These are phyloP conservation scores for Chiua sp. DNA, from an alignment of 1,284 basidiomycete species.

Conservation along the genomic window DNA sequence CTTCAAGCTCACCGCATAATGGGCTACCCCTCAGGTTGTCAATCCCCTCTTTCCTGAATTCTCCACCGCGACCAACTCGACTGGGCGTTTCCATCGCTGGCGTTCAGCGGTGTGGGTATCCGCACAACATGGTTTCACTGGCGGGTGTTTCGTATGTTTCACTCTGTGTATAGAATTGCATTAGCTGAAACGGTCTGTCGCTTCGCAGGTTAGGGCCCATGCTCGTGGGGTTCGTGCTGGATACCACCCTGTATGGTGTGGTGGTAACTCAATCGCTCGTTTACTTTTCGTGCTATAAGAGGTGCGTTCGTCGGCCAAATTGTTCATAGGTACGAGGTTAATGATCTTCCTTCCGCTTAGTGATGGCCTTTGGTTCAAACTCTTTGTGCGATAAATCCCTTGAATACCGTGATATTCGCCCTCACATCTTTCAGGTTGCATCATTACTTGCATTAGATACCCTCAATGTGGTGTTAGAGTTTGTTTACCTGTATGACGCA, in stretches of 20 bases:
- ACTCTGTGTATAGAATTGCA: not conserved
- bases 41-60: conserved; percentile 6
- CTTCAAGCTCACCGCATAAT: conserved; percentile 1
- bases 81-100: conserved; percentile 9
- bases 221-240: conserved; percentile 45
- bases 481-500: conserved; percentile 43
- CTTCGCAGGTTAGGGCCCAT: conserved; percentile 44
- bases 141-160: conserved; percentile 30
- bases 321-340: not conserved
- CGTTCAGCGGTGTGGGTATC: conserved; percentile 15
- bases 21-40: not conserved
- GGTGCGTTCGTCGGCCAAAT: conserved; percentile 22
- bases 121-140: conserved; percentile 16
- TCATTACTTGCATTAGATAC: conserved; percentile 44
- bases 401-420: not conserved
- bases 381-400: conserved; percentile 22
- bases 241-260: conserved; percentile 46
- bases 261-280: conserved; percentile 48
- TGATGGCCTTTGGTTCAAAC: conserved; percentile 26
- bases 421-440: conserved; percentile 35
- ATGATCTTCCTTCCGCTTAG: too few relatives aligned
- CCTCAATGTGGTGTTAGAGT: conserved; percentile 44
- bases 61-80: conserved; percentile 8
- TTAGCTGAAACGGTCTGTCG: conserved; percentile 6
- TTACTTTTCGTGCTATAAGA: conserved; percentile 46